Base-by-base conservation (phyloP, 345 rosid species). In the Reutealis trisperma region DNA sequence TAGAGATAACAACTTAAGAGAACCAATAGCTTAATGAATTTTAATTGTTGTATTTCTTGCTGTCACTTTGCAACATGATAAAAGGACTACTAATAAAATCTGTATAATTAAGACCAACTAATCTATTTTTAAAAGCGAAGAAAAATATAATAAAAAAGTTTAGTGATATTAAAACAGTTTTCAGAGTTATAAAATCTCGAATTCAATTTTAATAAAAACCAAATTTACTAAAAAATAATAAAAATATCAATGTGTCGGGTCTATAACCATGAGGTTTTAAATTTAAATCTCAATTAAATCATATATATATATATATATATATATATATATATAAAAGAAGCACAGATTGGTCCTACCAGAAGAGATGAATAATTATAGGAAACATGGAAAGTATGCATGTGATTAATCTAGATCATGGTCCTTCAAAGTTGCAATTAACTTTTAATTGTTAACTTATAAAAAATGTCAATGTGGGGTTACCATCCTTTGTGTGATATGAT, bases 401-500 rank as follows among this genome's bases (percentile, higher is more conserved):
- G 80, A 81, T 81, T 71, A 66, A 81, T 83, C 73, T 57, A 24
- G 60, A 82, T 63, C 67, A 22, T 80, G 74, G 67, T 69, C 81
- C 84, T 82, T 81, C 72, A 67, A n/a, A 45, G 18, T 63, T 63
- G 60, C 42, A 42, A 55, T 57, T 58, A 66, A 66, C 57, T 66
- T 66, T 75, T 42, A 49, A 63, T 51, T 14, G 52, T 30, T 22
- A 9, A 41, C 0, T 32, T 13, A 12, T 45, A 45, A 45, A 41
- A 75, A 65, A 45, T 0, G 6, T 52, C 19, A 3, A 55, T 59
- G 72, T 67, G 77, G 78, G 69, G 67, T 71, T 81, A 63, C 5
- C 62, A 63, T 41, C 34, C 70, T 25, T 47, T 64, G 58, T 21
- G 25, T 72, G 82, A 25, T 18, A 76, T 80, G 79, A 82, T 82